Evolutionary conservation across 805 yeast genomes (phyloP).

Genomic region (Yamadazyma insecticola): DNA sequence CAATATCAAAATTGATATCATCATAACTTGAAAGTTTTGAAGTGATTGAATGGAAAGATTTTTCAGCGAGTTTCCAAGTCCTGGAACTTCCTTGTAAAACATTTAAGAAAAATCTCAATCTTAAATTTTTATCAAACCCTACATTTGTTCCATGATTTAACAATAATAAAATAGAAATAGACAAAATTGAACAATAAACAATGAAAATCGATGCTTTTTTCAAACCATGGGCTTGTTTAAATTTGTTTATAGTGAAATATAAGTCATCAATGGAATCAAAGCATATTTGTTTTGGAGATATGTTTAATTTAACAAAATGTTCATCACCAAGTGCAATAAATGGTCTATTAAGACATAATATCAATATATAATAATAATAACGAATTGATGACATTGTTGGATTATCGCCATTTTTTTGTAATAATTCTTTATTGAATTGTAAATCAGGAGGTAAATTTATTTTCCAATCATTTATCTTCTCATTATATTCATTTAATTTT

Average conservation of each 20-base stretch:
- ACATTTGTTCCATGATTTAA: conserved; percentile 25
- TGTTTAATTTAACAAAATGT: conserved; percentile 8
- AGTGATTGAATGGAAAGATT: conserved; percentile 38
- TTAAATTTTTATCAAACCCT: conserved; percentile 19
- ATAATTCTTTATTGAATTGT: conserved; percentile 42
- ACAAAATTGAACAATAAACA: conserved; percentile 43
- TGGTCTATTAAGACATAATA: conserved; percentile 58
- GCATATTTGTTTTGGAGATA: conserved; percentile 29
- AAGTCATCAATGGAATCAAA: conserved; percentile 39
- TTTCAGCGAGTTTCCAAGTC: conserved; percentile 46
- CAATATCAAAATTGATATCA: conserved; percentile 8
- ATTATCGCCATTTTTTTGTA: conserved; percentile 42
- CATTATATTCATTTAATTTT: conserved; percentile 43
- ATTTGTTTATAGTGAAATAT: conserved; percentile 32
- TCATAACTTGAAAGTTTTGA: conserved; percentile 20
- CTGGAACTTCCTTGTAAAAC: conserved; percentile 38
- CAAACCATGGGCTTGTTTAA: conserved; percentile 35
- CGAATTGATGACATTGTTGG: conserved; percentile 51
- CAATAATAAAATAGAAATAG: conserved; percentile 38
- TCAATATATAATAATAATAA: conserved; percentile 54
- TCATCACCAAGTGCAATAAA: conserved; percentile 41
- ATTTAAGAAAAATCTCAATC: conserved; percentile 35
- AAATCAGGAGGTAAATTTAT: conserved; percentile 43
- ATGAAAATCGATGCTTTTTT: conserved; percentile 42
- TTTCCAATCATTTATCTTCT: conserved; percentile 50